Percentiles rank a stretch among this genome's conserved stretches.
Evolutionary conservation across 2,329 filamentous ascomycete species (phyloP).

Genomic region (Monilinia fructigena): DNA sequence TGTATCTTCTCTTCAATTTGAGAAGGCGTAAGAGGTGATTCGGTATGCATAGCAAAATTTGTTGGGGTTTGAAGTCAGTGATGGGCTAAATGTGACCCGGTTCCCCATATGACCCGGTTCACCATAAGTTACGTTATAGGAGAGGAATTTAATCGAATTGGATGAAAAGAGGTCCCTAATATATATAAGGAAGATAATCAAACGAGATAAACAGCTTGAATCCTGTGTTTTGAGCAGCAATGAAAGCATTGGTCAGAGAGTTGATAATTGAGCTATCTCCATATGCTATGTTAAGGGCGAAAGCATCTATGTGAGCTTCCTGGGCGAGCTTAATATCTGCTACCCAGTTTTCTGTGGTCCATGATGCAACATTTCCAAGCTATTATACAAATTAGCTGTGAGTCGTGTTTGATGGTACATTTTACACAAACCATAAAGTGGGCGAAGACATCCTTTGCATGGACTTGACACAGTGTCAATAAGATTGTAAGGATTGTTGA

Average conservation of each 20-base stretch:
- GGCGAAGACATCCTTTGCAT: constrained; percentile 9
- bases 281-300: constrained; percentile 1
- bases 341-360: neutral
- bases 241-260: neutral
- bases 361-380: no score
- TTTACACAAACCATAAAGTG: constrained; percentile 4
- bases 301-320: constrained; percentile 3
- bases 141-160: no score
- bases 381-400: no score
- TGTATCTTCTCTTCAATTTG: no score
- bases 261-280: neutral
- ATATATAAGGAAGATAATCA: no score
- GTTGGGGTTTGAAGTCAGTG: no score
- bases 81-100: no score
- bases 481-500: neutral
- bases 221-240: neutral
- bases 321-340: neutral
- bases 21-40: no score
- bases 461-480: neutral
- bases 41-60: no score
- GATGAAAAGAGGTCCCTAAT: no score
- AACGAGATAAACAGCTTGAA: constrained; percentile 9
- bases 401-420: neutral
- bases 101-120: no score
- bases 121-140: no score